These are phyloP conservation scores for Ogataea corticis DNA, from an alignment of 805 yeast species.

Conservation along the genomic window DNA sequence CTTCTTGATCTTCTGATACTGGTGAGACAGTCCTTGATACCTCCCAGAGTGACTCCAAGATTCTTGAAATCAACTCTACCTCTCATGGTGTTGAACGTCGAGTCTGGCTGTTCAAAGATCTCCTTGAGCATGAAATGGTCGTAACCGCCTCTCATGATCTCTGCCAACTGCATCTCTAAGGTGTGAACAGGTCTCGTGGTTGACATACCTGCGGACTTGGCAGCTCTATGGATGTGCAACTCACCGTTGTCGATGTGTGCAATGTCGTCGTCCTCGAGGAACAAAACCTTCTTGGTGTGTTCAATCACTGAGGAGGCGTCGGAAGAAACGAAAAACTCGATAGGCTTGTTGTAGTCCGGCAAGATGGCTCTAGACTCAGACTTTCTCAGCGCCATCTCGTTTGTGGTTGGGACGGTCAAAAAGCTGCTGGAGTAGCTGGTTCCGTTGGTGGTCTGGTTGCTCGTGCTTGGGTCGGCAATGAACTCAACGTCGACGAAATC, in stretches of 20 bases:
- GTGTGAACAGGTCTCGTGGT: constrained; percentile 95
- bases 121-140: constrained; percentile 98
- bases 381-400: constrained; percentile 30
- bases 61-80: constrained; percentile 95
- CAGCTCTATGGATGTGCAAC: constrained; percentile 95
- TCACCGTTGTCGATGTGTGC: constrained; percentile 99
- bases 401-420: constrained; percentile 19
- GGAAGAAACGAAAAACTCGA: constrained; percentile 93
- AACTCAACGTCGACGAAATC: constrained; percentile 98
- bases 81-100: constrained; percentile 98
- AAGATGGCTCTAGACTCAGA: constrained; percentile 89
- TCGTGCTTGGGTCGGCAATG: constrained; percentile 58
- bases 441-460: constrained; percentile 26
- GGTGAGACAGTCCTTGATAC: constrained; percentile 78
- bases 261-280: constrained; percentile 96
- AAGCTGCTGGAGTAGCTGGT: constrained; percentile 14
- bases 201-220: constrained; percentile 84
- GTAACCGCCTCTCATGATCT: constrained; percentile 97
- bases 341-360: constrained; percentile 87
- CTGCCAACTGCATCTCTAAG: constrained; percentile 93
- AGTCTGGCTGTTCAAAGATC: constrained; percentile 97
- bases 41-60: constrained; percentile 79
- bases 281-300: constrained; percentile 95
- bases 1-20: constrained; percentile 93
- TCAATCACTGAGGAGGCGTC: constrained; percentile 96